phyloP scores from a whole-genome alignment of 441 rosid species.

The Eutrema salsugineum region DNA sequence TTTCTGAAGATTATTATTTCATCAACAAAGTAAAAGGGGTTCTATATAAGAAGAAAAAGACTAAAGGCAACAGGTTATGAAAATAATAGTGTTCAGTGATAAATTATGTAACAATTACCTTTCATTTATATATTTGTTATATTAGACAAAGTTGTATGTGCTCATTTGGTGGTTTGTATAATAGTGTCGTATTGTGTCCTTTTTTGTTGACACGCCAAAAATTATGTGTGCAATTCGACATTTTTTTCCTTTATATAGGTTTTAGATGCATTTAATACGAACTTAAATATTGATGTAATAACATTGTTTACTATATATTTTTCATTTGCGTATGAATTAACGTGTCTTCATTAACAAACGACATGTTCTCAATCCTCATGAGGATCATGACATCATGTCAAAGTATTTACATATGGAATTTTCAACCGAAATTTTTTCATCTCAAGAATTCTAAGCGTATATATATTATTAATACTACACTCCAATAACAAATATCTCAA shows the following conservation, averaged over 20 bases:
- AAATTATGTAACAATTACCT: not conserved
- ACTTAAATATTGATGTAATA: not conserved
- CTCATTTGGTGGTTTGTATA: too few species aligned
- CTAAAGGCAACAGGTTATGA: not conserved
- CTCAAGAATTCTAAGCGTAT: not conserved
- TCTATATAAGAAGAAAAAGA: not conserved
- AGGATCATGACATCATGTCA: not conserved
- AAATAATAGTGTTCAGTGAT: not conserved
- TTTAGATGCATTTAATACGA: too few species aligned
- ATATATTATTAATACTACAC: not conserved
- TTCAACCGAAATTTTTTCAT: not conserved
- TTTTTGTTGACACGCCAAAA: too few species aligned
- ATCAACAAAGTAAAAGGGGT: not conserved
- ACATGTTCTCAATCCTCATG: not conserved
- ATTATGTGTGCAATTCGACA: too few species aligned
- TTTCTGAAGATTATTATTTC: not conserved
- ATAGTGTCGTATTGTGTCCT: too few species aligned
- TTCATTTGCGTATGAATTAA: not conserved
- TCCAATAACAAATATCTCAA: not conserved
- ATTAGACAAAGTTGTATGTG: not conserved
- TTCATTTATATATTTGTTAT: not conserved
- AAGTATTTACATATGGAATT: not conserved
- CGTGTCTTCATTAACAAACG: not conserved
- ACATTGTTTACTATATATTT: not conserved
- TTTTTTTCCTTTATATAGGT: too few species aligned